Conservation (phyloP, 345 rosid species). For the Carallia pectinifolia region DNA sequence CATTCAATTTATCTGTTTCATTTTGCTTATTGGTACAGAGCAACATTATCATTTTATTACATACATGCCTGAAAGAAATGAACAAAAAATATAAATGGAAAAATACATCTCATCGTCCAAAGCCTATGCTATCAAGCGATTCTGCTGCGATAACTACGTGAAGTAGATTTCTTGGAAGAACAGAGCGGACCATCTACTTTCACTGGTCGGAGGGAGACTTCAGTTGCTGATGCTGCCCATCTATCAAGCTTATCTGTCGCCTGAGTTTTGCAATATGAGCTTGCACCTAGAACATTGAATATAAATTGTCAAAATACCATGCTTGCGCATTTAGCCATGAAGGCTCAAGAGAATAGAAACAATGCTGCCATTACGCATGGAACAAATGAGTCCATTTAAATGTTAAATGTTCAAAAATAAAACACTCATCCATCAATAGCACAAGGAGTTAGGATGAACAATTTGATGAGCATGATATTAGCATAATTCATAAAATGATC, state of each 20-base stretch:
- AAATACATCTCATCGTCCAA: conserved; percentile 19
- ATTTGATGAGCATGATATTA: conserved; percentile 10
- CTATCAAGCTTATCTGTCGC: conserved; percentile 28
- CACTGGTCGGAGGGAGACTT: conserved; percentile 56
- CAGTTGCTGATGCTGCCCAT: conserved; percentile 58
- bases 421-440: conserved; percentile 1
- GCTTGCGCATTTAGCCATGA: background rate
- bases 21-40: conserved; percentile 14
- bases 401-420: background rate
- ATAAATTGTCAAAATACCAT: conserved; percentile 5
- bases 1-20: background rate
- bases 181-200: conserved; percentile 16
- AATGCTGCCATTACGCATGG: background rate
- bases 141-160: conserved; percentile 18
- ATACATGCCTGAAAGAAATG: background rate
- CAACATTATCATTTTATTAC: conserved; percentile 3
- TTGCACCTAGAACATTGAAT: conserved; percentile 26
- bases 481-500: background rate
- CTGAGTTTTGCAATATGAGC: conserved; percentile 35
- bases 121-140: conserved; percentile 18
- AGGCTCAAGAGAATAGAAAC: background rate
- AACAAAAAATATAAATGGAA: background rate
- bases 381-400: background rate
- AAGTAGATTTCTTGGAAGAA: conserved; percentile 15
- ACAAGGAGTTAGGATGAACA: background rate